Evolutionary conservation across 305 asterid species (phyloP).

Genomic region (Fraxinus baroniana): DNA sequence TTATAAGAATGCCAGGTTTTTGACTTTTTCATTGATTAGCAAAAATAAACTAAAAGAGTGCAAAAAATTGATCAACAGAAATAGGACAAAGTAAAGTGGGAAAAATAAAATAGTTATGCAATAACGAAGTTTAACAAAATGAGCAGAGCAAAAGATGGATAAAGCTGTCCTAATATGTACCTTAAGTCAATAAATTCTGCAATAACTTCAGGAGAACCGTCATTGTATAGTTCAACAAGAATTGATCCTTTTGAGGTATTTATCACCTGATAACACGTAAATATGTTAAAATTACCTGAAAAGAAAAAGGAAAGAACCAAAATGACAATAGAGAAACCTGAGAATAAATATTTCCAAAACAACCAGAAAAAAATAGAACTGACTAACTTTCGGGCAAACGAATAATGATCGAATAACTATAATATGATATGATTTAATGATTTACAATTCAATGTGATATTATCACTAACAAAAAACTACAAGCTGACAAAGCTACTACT

Average conservation of each 20-base stretch:
- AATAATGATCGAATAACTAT: not conserved
- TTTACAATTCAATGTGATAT: not conserved
- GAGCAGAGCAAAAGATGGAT: slow-evolving; percentile 17
- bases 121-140: not conserved
- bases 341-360: slow-evolving; percentile 8
- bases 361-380: not conserved
- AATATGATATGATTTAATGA: not conserved
- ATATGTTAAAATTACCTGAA: slow-evolving; percentile 11
- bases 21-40: not conserved
- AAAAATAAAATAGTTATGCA: not conserved
- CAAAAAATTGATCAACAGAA: not conserved
- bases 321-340: slow-evolving; percentile 15
- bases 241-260: slow-evolving; percentile 75
- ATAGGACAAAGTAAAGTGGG: not conserved
- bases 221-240: slow-evolving; percentile 79
- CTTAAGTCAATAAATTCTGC: slow-evolving; percentile 61
- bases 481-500: not conserved
- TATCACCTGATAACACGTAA: slow-evolving; percentile 49
- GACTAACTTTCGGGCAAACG: slow-evolving; percentile 7
- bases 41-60: not conserved
- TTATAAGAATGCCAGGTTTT: not conserved
- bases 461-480: not conserved
- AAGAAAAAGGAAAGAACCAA: not conserved
- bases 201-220: slow-evolving; percentile 75
- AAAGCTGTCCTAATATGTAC: slow-evolving; percentile 37